These are phyloP conservation scores for Tagetes erecta DNA, from an alignment of 129 eudicot species.

Conservation along the genomic window DNA sequence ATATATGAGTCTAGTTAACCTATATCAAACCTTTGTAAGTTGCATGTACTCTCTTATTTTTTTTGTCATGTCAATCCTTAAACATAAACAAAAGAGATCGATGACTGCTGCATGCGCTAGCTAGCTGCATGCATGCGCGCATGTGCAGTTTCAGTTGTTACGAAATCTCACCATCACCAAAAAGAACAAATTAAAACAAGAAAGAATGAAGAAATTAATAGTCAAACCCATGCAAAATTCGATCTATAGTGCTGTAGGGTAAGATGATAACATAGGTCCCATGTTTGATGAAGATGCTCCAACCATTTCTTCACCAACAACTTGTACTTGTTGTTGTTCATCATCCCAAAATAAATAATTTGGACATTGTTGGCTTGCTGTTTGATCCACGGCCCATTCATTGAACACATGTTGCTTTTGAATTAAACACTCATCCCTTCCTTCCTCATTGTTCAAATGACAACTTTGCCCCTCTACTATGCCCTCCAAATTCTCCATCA, in stretches of 20 bases:
- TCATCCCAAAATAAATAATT: conserved; percentile 75
- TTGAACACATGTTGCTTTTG: conserved; percentile 55
- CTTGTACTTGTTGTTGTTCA: conserved; percentile 44
- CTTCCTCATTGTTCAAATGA: conserved; percentile 49
- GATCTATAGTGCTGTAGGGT: conserved; percentile 55
- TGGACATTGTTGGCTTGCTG: conserved; percentile 48
- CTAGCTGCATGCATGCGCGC: not conserved
- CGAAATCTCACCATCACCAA: conserved; percentile 43
- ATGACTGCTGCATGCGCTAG: not conserved
- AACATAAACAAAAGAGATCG: conserved; percentile 30
- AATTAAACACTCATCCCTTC: conserved; percentile 38
- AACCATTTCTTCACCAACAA: conserved; percentile 46
- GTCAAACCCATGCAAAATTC: conserved; percentile 22
- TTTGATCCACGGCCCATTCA: conserved; percentile 64
- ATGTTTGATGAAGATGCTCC: conserved; percentile 48
- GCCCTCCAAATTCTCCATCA: conserved; percentile 52
- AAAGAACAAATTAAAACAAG: not conserved
- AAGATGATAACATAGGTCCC: conserved; percentile 55
- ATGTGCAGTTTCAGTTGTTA: conserved; percentile 16
- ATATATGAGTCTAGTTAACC: conserved; percentile 19
- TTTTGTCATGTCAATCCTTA: conserved; percentile 33
- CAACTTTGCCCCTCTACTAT: conserved; percentile 40
- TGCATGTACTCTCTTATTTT: conserved; percentile 10
- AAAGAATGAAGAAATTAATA: conserved; percentile 8
- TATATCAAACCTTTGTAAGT: conserved; percentile 34